Evolutionary conservation across 768 basidiomycete genomes (phyloP), one percentile per base, ranked within the genome.

Genomic region (Suillus variegatus): DNA sequence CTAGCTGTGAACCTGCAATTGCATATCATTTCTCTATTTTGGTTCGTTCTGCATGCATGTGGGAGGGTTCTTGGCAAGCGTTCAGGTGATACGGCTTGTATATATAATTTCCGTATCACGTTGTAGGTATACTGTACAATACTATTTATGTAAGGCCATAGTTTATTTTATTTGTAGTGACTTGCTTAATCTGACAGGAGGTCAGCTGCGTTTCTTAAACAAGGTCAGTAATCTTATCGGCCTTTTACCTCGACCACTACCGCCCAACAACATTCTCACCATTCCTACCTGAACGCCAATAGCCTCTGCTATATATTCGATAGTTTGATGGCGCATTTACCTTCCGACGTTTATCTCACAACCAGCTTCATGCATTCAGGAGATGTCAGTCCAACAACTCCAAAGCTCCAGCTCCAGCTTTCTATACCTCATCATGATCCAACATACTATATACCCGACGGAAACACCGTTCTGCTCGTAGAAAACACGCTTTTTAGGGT

Each of bases 401-500:
- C 75, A 1, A 76, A 75, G n/a, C 76, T 76, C 3, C 75, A 76
- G 16, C 69, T 76, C 20, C 75, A 76, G 32, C 61, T 76, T 0
- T 76, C 76, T 54, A 76, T 76, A 64, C 75, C 75, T n/a, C 70
- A 64, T 60, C 75, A 77, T 49, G 81, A 85, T 61, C 68, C 75
- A 0, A 71, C 76, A 36, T 85, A 80, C 64, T 86, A 79, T 67
- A 75, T 76, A 56, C 75, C 75, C 0, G 75, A 75, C 64, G 82
- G 81, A 25, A 77, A 77, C 56, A 81, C 79, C 47, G 75, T 82
- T 38, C 68, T 87, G 1, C 77, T 81, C 40, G 80, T 85, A 16
- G 77, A 76, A 66, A 79, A 78, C 47, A 80, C 75, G 0, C 64
- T 86, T 22, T 86, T 86, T 78, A 85, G 84, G 79, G 86, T 86